These are phyloP conservation scores for Pichia nanzhaoensis DNA, from an alignment of 805 yeast genomes.

Conservation along the genomic window DNA sequence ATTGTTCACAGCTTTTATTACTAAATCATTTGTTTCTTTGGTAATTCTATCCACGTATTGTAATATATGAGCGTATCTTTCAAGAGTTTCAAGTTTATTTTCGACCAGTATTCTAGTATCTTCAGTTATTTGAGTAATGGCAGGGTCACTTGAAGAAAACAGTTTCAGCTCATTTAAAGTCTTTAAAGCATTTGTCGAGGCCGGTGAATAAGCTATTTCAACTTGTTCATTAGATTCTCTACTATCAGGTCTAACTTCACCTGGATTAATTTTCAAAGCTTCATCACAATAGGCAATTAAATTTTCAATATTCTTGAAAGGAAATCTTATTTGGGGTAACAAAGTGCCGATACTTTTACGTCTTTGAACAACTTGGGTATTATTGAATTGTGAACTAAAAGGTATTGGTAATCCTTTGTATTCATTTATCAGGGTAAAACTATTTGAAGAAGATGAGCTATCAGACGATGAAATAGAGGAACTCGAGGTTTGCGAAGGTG, in stretches of 20 bases:
- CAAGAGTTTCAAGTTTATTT: slow-evolving; percentile 62
- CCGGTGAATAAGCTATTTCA: slow-evolving; percentile 47
- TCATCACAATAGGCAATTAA: slow-evolving; percentile 64
- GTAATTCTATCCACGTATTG: slow-evolving; percentile 72
- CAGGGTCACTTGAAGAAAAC: slow-evolving; percentile 57
- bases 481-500: neutral
- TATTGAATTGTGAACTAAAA: slow-evolving; percentile 13
- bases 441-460: slow-evolving; percentile 10
- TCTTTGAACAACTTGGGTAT: slow-evolving; percentile 22
- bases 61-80: slow-evolving; percentile 65
- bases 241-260: slow-evolving; percentile 39
- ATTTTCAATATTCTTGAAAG: slow-evolving; percentile 52
- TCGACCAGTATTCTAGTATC: slow-evolving; percentile 60
- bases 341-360: slow-evolving; percentile 37
- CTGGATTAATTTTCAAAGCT: slow-evolving; percentile 66
- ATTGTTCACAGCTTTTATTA: slow-evolving; percentile 53
- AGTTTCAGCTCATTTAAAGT: slow-evolving; percentile 32
- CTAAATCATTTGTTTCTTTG: slow-evolving; percentile 67
- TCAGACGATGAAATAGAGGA: slow-evolving; percentile 12
- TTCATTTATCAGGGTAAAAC: slow-evolving; percentile 29
- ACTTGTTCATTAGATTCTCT: slow-evolving; percentile 20
- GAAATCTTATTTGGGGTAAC: slow-evolving; percentile 42
- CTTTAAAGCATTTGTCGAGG: slow-evolving; percentile 50
- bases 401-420: slow-evolving; percentile 54
- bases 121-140: slow-evolving; percentile 51